phyloP scores from a whole-genome alignment of 1,284 basidiomycete species.

The Sphaerobolus stellatus region DNA sequence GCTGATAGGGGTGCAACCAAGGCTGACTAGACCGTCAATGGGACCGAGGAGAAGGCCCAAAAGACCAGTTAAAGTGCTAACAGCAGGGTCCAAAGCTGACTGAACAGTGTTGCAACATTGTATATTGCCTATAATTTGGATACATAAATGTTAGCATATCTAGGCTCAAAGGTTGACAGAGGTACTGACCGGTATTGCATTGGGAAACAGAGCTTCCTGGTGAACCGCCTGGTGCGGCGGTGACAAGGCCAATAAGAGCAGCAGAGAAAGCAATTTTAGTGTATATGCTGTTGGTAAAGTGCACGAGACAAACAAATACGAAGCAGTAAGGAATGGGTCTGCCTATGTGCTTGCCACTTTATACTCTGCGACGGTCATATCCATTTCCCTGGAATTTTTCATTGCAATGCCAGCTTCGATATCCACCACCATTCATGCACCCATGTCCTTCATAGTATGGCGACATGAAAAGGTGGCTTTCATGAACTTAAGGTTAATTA shows the following conservation, averaged over 20 bases:
- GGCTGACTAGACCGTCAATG: constrained; percentile 19
- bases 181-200: constrained; percentile 26
- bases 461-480: too few relatives aligned
- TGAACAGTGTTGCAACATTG: constrained; percentile 20
- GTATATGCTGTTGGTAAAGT: too few relatives aligned
- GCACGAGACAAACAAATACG: too few relatives aligned
- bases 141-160: neutral
- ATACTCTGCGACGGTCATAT: too few relatives aligned
- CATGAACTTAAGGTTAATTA: too few relatives aligned
- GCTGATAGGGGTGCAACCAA: constrained; percentile 21
- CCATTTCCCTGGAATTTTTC: too few relatives aligned
- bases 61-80: constrained; percentile 2
- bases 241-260: neutral
- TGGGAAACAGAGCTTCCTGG: constrained; percentile 13
- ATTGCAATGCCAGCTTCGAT: too few relatives aligned
- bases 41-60: constrained; percentile 21
- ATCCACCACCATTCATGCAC: too few relatives aligned
- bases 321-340: too few relatives aligned
- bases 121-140: constrained; percentile 2
- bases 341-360: too few relatives aligned
- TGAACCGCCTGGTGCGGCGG: neutral
- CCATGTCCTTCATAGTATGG: too few relatives aligned
- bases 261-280: too few relatives aligned
- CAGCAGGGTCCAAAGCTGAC: neutral
- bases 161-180: neutral